Evolutionary conservation across 140 eudicot species (phyloP), one percentile per base, ranked within the genome.

Genomic region (Senecio squalidus): DNA sequence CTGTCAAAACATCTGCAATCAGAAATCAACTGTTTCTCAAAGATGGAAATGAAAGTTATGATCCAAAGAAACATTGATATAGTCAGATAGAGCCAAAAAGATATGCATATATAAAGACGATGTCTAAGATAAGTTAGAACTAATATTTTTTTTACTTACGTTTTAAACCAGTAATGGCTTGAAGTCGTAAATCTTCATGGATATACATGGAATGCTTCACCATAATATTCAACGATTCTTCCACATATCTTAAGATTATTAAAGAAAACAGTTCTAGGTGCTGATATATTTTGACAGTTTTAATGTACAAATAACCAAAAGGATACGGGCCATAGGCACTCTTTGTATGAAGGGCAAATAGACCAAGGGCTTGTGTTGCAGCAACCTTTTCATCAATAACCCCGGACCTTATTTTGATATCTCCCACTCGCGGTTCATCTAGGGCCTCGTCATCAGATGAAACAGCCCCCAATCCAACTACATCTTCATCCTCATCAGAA

Each of bases 301-400:
- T 38, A 23, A 18, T 11, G 20, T 60, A 67, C 9, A 59, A 41
- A 59, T 14, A 49, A 48, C 15, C 60, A 51, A 80, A 75, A 87
- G 96, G 98, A 92, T 92, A 92, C 96, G 85, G 98, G n/a, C 76
- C 93, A 82, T 48, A 92, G 58, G 82, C 80, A 56, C 70, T 68
- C 67, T 84, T 92, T 34, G 96, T 87, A 73, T 92, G 95, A 70
- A 77, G 75, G 28, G 98, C 83, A 77, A 87, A 82, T 63, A 84
- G 52, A 50, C 98, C 98, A 73, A 92, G 89, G 65, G 95, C 93
- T 78, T 92, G 98, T 46, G 83, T 87, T 38, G 98, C 98, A 55
- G 96, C 93, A 67, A 96, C 95, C 71, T 92, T 92, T 78, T 92
- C 98, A 78, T 92, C 98, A 71, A 87, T 77, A 57, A 92, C 95